These are phyloP conservation scores for Populus pruinosa DNA, from an alignment of 345 rosid species.

Conservation along the genomic window DNA sequence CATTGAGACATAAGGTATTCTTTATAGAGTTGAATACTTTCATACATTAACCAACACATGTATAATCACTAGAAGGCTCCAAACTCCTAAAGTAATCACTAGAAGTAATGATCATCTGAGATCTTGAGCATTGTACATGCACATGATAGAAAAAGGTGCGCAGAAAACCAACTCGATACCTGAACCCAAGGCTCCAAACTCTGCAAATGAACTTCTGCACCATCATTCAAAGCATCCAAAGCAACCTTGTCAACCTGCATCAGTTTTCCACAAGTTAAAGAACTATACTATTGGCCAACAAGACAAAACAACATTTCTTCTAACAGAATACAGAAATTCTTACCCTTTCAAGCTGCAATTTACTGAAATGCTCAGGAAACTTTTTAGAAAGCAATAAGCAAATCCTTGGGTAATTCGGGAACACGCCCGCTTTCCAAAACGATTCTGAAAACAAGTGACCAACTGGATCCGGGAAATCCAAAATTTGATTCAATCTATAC, in stretches of 20 bases:
- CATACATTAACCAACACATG: not conserved
- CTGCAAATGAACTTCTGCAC: conserved; percentile 87
- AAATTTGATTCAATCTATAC: conserved; percentile 85
- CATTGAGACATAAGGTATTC: not conserved
- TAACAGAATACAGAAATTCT: conserved; percentile 17
- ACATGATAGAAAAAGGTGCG: not conserved
- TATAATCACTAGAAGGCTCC: too few relatives aligned
- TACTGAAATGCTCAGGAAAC: conserved; percentile 94
- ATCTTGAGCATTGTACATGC: not conserved
- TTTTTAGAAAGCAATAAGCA: conserved; percentile 85
- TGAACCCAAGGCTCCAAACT: conserved; percentile 97
- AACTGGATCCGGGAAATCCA: conserved; percentile 86
- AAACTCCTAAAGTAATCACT: not conserved
- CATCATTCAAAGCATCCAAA: conserved; percentile 79
- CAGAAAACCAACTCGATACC: conserved; percentile 36
- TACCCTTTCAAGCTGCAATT: conserved; percentile 94
- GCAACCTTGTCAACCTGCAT: conserved; percentile 85
- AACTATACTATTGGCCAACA: conserved; percentile 8
- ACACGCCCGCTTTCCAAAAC: conserved; percentile 91
- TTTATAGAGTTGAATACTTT: not conserved
- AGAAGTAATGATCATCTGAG: not conserved
- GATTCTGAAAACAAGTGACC: conserved; percentile 70
- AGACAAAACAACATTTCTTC: not conserved
- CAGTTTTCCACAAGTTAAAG: conserved; percentile 6
- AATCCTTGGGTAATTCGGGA: conserved; percentile 83